Evolutionary conservation across 1,284 basidiomycete genomes (phyloP), one percentile per base, ranked within the genome.

Genomic region (Schizophyllum commune): DNA sequence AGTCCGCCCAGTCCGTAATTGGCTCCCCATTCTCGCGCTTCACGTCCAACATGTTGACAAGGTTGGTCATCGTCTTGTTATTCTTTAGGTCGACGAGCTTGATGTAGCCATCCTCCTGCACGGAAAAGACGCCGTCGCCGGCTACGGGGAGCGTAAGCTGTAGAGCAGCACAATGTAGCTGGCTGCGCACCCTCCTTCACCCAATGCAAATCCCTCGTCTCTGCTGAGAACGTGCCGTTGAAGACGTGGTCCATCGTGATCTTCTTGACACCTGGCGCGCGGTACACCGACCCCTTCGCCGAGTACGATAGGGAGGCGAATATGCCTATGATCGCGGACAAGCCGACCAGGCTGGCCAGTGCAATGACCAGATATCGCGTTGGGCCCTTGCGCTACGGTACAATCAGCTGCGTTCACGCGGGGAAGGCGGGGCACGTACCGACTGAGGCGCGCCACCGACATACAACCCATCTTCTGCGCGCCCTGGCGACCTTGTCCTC

Each of bases 61-160:
- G 74, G 39, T 80, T 75, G n/a, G 73, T 80, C 4, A 9, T 47
- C 0, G 88, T 89, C 4, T 76, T 78, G 66, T 92, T 91, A n/a
- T 79, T 85, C 75, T 87, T 86, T 17, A 95, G 78, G 66, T 94
- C 88, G 4, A 91, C 85, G 5, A 97, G 81, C 52, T 84, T 78
- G 70, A 97, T 92, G 59, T 80, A 79, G 13, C 83, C 84, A 27
- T 82, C 75, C 54, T 83, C 75, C 32, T 76, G 72, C 4, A 83
- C 79, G 1, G 91, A 92, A 73, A 89, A 96, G 0, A 96, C 91
- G 1, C 95, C 96, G 71, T 98, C 95, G 2, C 91, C 92, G 64
- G 93, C 93, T 91, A 68, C n/a, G 55, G 17, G 11, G 53, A 11
- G 2, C 9, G 19, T 55, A 2, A 55, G 53, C 19, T 20, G 27